phyloP scores from a whole-genome alignment of 2,329 filamentous ascomycete species.

The Raffaelea arxii region DNA sequence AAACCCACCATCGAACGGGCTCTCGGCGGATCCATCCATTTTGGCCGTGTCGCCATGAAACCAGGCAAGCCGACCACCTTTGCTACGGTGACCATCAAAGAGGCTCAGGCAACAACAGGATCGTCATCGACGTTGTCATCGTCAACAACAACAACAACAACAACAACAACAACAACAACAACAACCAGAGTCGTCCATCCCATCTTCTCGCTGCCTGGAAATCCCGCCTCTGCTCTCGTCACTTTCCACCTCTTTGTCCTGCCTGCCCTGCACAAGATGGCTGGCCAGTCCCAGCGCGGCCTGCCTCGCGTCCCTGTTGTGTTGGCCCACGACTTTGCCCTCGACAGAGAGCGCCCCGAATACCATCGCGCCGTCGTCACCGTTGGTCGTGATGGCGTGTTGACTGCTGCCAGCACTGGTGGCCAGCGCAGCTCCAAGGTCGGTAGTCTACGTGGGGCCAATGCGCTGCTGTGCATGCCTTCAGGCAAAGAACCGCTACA shows the following conservation, averaged over 20 bases:
- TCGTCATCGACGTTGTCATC: neutral
- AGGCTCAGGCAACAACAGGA: neutral
- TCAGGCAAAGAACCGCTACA: constrained; percentile 51
- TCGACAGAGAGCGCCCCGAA: constrained; percentile 71
- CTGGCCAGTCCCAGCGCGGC: constrained; percentile 58
- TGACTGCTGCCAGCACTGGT: constrained; percentile 76
- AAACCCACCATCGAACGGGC: constrained; percentile 91
- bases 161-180: constrained; percentile 28
- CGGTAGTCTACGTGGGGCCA: constrained; percentile 79
- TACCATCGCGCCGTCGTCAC: constrained; percentile 79
- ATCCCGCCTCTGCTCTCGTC: constrained; percentile 86
- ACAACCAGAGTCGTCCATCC: constrained; percentile 46
- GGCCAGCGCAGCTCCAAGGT: constrained; percentile 84
- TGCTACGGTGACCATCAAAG: constrained; percentile 66
- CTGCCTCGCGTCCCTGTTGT: constrained; percentile 63
- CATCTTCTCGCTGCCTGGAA: constrained; percentile 87
- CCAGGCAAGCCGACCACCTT: constrained; percentile 97
- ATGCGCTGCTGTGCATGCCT: constrained; percentile 72
- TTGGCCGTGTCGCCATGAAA: constrained; percentile 95
- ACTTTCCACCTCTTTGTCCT: constrained; percentile 92
- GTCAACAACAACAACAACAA: too few species aligned
- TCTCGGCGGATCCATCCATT: constrained; percentile 88
- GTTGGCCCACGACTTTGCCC: constrained; percentile 60
- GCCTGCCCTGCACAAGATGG: constrained; percentile 69
- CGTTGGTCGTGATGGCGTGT: constrained; percentile 52